Evolutionary conservation across 108 stramenopile species (phyloP).

Genomic region (Halocafeteria seosinensis): DNA sequence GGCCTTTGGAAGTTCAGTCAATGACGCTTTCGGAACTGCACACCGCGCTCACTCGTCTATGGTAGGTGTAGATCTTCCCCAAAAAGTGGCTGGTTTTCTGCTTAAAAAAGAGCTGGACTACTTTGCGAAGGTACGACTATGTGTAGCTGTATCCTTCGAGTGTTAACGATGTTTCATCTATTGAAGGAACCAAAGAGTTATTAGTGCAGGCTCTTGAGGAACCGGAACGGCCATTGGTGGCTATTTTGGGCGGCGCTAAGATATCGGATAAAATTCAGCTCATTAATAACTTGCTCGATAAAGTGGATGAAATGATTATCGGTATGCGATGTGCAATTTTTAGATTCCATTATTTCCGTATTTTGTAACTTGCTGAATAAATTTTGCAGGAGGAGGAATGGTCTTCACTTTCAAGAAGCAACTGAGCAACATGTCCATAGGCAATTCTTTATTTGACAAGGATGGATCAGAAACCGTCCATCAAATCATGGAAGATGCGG

Average conservation of each 20-base stretch:
- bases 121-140: slow-evolving; percentile 55
- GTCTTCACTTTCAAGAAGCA: slow-evolving; percentile 95
- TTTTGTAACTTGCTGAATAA: too few species aligned
- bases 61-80: slow-evolving; percentile 62
- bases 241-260: slow-evolving; percentile 97
- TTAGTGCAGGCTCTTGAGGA: slow-evolving; percentile 81
- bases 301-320: slow-evolving; percentile 75
- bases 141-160: too few species aligned
- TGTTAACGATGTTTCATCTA: too few species aligned
- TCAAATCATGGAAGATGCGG: slow-evolving; percentile 71
- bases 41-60: slow-evolving; percentile 93
- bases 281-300: slow-evolving; percentile 81
- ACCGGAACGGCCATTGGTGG: slow-evolving; percentile 80
- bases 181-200: too few species aligned
- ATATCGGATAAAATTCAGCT: slow-evolving; percentile 93
- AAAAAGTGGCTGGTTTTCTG: slow-evolving; percentile 59
- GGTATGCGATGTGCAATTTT: too few species aligned
- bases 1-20: slow-evolving; percentile 80
- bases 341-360: too few species aligned
- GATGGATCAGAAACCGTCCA: slow-evolving; percentile 69
- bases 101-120: slow-evolving; percentile 90
- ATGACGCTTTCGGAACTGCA: slow-evolving; percentile 98
- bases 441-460: slow-evolving; percentile 67
- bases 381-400: slow-evolving; percentile 98
- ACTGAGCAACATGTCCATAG: slow-evolving; percentile 59